A percentile compares a stretch with the other conserved stretches of the same genome.
These are phyloP conservation scores for Trichoderma citrinoviride DNA, from an alignment of 2,329 filamentous ascomycete genomes.

Conservation along the genomic window DNA sequence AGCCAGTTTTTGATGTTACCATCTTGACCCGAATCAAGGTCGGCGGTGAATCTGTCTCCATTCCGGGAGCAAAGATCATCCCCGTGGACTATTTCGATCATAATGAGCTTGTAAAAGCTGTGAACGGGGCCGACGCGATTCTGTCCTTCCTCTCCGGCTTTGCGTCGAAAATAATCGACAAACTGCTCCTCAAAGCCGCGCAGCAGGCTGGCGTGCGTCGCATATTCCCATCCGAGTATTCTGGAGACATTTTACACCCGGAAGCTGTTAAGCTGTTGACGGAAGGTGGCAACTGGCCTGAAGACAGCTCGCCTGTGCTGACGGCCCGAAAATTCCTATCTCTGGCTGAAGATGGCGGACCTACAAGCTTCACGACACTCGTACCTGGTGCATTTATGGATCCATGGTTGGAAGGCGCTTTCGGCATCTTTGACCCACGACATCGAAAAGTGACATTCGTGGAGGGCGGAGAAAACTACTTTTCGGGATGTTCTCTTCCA, in stretches of 20 bases:
- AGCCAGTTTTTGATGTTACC: constrained; percentile 18
- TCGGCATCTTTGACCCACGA: constrained; percentile 4
- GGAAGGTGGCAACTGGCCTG: constrained; percentile 14
- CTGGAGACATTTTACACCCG: constrained; percentile 18
- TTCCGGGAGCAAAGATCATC: not conserved
- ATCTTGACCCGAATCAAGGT: constrained; percentile 16
- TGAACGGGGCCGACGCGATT: constrained; percentile 14
- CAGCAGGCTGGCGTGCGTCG: constrained; percentile 20
- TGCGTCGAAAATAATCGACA: not conserved
- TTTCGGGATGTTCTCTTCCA: not conserved
- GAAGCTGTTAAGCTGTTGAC: not conserved
- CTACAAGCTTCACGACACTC: constrained; percentile 21
- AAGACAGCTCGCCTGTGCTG: constrained; percentile 1
- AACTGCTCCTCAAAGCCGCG: constrained; percentile 8
- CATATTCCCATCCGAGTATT: constrained; percentile 21
- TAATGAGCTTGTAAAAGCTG: not conserved
- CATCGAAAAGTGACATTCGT: not conserved
- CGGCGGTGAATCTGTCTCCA: not conserved
- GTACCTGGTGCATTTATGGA: constrained; percentile 16
- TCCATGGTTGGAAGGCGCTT: constrained; percentile 5
- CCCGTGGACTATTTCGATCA: constrained; percentile 1
- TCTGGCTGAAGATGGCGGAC: constrained; percentile 2
- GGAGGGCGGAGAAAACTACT: not conserved
- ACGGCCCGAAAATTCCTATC: not conserved
- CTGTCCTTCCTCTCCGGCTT: constrained; percentile 10